These are phyloP conservation scores for Scleromitrula shiraiana DNA, from an alignment of 2,329 filamentous ascomycete genomes.

Conservation along the genomic window DNA sequence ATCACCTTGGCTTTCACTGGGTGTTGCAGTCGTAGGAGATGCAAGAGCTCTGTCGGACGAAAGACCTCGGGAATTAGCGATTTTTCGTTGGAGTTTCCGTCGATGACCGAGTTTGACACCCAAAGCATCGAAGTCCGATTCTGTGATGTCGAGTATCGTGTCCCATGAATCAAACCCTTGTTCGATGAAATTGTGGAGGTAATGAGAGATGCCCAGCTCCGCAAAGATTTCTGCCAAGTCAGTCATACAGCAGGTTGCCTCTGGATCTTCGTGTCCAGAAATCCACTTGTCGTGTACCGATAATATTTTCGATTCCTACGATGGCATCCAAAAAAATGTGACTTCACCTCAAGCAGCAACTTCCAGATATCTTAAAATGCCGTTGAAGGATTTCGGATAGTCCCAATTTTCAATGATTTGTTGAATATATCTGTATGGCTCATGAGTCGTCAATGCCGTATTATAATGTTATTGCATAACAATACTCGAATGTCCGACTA, in stretches of 20 bases:
- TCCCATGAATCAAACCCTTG: constrained; percentile 85
- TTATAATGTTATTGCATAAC: background rate
- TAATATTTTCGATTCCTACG: background rate
- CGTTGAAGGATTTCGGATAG: background rate
- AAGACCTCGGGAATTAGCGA: constrained; percentile 64
- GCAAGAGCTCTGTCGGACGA: constrained; percentile 30
- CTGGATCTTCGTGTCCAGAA: constrained; percentile 29
- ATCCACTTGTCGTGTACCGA: background rate
- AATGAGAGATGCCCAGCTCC: constrained; percentile 72
- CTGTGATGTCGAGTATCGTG: constrained; percentile 74
- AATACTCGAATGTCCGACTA: background rate
- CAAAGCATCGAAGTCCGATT: constrained; percentile 69
- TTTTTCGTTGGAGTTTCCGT: constrained; percentile 77
- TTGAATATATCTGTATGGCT: background rate
- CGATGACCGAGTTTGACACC: constrained; percentile 75
- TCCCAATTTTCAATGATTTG: background rate
- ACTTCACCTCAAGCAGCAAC: background rate
- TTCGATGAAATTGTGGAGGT: constrained; percentile 61
- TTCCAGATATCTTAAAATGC: background rate
- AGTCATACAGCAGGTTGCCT: constrained; percentile 32
- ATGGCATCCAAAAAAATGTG: background rate
- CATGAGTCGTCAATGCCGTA: background rate
- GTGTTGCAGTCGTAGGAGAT: constrained; percentile 33
- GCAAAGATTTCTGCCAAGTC: constrained; percentile 58
- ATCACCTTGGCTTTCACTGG: constrained; percentile 54